Evolutionary conservation across 345 rosid species (phyloP), one percentile per base, ranked within the genome.

Genomic region (Lepidium africanum): DNA sequence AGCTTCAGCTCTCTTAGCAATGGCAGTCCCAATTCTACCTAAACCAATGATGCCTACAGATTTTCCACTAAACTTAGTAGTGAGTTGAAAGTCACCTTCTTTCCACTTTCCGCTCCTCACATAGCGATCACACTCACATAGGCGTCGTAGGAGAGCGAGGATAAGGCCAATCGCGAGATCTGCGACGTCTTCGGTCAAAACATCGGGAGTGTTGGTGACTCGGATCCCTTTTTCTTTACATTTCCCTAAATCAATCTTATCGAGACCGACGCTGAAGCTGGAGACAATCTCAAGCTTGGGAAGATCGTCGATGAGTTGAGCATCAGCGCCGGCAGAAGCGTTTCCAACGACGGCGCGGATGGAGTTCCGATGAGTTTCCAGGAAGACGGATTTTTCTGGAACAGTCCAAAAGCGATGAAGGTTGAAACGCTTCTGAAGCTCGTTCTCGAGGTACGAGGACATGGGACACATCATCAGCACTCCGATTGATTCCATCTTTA

Each of bases 141-240:
- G 48, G 69, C 87, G 81, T 77, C 98, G 83, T 62, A 82, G 63
- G 62, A 90, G 91, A 4, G 92, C 85, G 69, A 90, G 49, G 32
- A 82, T 80, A 73, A 93, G 75, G 23, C 92, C 98, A 59, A 90
- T 76, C 14, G 89, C 91, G 66, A 90, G 77, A 75, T 90, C 97
- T 10, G 96, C 98, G 3, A 93, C 97, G 64, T 90, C 96, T 38
- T 93, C 88, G 6, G 91, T 90, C 73, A 88, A 65, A 27, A 87
- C 97, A 70, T 88, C 97, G 14, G 98, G 98, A 10, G 98, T 90
- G 78, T 90, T 83, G 13, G 91, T 90, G 36, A 90, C 98, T 55
- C 81, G 76, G 52, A 90, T 75, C 48, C 92, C 87, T 73, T 71
- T 87, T 36, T 84, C 86, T 65, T 65, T 81, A 65, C 97, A 93